A percentile compares a stretch with the other conserved stretches of the same genome.
Conservation (phyloP, 768 basidiomycete genomes). For the Melanogaster broomeanus region DNA sequence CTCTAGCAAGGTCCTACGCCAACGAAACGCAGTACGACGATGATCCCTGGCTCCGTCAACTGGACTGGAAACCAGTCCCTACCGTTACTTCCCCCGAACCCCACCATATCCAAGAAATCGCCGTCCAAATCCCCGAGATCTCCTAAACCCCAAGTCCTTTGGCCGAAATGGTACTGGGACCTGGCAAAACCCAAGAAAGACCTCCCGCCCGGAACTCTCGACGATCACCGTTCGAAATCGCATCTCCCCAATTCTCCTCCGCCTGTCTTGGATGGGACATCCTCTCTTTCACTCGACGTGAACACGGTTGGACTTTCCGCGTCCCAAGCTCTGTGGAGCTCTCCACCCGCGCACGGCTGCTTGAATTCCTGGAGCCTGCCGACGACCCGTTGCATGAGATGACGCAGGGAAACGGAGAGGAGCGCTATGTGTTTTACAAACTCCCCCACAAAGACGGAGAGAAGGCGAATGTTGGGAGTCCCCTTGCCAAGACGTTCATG, state of each 20-base stretch:
- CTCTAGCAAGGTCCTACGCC: slow-evolving; percentile 42
- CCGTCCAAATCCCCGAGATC: slow-evolving; percentile 30
- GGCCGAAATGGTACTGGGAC: slow-evolving; percentile 99
- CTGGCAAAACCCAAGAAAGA: slow-evolving; percentile 73
- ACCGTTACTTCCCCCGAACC: background rate
- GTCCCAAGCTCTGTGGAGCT: slow-evolving; percentile 54
- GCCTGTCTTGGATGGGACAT: slow-evolving; percentile 83
- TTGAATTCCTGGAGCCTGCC: slow-evolving; percentile 62
- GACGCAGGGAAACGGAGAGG: slow-evolving; percentile 34
- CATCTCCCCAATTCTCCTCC: slow-evolving; percentile 81
- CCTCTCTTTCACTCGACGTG: slow-evolving; percentile 83
- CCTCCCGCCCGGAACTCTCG: slow-evolving; percentile 67
- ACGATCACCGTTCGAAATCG: slow-evolving; percentile 84
- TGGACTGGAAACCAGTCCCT: slow-evolving; percentile 61
- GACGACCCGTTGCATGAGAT: slow-evolving; percentile 61
- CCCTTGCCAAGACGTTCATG: slow-evolving; percentile 87
- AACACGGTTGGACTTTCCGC: slow-evolving; percentile 92
- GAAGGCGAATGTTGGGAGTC: slow-evolving; percentile 91
- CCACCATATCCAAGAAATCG: background rate
- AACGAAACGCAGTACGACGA: slow-evolving; percentile 19
- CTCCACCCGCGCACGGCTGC: slow-evolving; percentile 43
- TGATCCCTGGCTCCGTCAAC: slow-evolving; percentile 62
- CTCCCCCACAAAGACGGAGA: slow-evolving; percentile 97
- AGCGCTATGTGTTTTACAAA: slow-evolving; percentile 76
- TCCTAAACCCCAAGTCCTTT: slow-evolving; percentile 52